Percentiles rank a stretch among this genome's conserved stretches.
These are phyloP conservation scores for Colletotrichum limetticola DNA, from an alignment of 2,329 filamentous ascomycete species.

Conservation along the genomic window DNA sequence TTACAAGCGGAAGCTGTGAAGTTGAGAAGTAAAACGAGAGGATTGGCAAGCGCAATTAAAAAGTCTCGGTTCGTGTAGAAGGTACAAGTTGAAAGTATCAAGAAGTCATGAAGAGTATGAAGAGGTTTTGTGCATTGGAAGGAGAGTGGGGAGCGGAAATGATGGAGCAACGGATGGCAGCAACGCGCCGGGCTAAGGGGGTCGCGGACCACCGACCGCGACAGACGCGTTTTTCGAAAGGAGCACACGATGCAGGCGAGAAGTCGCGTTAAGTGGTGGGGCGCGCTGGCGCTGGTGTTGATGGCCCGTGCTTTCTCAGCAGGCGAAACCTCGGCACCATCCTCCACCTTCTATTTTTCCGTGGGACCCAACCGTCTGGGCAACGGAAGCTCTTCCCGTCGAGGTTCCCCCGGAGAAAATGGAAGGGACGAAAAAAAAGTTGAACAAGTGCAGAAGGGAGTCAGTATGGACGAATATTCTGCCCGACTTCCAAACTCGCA, in stretches of 20 bases:
- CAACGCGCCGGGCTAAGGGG: slow-evolving; percentile 29
- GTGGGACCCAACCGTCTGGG: neutral
- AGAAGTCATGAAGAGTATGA: slow-evolving; percentile 23
- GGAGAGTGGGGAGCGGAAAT: slow-evolving; percentile 31
- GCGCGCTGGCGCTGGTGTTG: neutral
- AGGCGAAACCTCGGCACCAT: slow-evolving; percentile 21
- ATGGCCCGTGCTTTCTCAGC: slow-evolving; percentile 18
- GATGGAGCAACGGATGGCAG: slow-evolving; percentile 22
- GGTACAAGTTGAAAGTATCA: neutral
- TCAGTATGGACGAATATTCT: neutral
- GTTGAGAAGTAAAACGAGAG: neutral
- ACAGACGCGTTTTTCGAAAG: slow-evolving; percentile 27
- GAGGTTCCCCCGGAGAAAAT: neutral
- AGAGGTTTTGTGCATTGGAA: slow-evolving; percentile 33
- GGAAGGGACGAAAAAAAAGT: neutral
- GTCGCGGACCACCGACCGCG: slow-evolving; percentile 20
- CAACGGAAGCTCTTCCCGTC: neutral
- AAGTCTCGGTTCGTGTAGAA: slow-evolving; percentile 5
- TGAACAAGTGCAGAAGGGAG: neutral
- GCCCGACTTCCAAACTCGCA: neutral
- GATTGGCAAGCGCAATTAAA: neutral
- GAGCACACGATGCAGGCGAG: slow-evolving; percentile 5
- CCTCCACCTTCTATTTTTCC: neutral
- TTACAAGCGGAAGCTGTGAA: neutral
- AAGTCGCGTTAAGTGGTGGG: slow-evolving; percentile 33